Evolutionary conservation across 2,329 filamentous ascomycete genomes (phyloP).

Genomic region (Beauveria sp.): DNA sequence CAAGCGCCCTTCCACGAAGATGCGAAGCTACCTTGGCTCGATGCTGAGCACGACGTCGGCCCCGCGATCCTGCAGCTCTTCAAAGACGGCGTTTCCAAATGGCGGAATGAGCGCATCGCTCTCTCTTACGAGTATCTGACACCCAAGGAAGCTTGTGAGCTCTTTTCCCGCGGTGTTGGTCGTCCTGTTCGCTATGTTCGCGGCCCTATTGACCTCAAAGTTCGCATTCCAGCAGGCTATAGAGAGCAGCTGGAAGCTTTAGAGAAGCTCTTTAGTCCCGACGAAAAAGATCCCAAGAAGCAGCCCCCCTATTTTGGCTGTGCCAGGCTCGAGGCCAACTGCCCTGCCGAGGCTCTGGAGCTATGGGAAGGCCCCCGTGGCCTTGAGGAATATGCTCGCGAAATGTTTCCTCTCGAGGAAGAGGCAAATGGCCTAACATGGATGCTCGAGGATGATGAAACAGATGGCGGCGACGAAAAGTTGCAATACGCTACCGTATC

Average conservation of each 20-base stretch:
- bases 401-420: constrained; percentile 92
- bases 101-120: constrained; percentile 72
- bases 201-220: constrained; percentile 73
- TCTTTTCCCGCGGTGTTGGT: constrained; percentile 71
- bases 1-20: constrained; percentile 88
- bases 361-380: constrained; percentile 89
- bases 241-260: constrained; percentile 72
- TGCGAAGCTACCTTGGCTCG: constrained; percentile 85
- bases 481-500: constrained; percentile 26
- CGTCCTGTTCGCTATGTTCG: constrained; percentile 71
- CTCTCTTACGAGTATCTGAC: constrained; percentile 86
- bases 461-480: constrained; percentile 29
- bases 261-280: constrained; percentile 50
- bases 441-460: constrained; percentile 61
- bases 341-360: constrained; percentile 67
- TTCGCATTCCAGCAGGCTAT: constrained; percentile 82
- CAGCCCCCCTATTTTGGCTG: constrained; percentile 60
- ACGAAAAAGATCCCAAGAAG: constrained; percentile 42
- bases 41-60: constrained; percentile 92
- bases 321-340: constrained; percentile 48
- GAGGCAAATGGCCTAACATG: constrained; percentile 88
- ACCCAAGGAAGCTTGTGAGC: constrained; percentile 71
- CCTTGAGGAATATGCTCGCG: constrained; percentile 87
- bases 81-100: constrained; percentile 83
- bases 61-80: constrained; percentile 88